Evolutionary conservation across 495 filamentous ascomycete genomes (phyloP), one percentile per base, ranked within the genome.

Genomic region (Aspergillus affinis): DNA sequence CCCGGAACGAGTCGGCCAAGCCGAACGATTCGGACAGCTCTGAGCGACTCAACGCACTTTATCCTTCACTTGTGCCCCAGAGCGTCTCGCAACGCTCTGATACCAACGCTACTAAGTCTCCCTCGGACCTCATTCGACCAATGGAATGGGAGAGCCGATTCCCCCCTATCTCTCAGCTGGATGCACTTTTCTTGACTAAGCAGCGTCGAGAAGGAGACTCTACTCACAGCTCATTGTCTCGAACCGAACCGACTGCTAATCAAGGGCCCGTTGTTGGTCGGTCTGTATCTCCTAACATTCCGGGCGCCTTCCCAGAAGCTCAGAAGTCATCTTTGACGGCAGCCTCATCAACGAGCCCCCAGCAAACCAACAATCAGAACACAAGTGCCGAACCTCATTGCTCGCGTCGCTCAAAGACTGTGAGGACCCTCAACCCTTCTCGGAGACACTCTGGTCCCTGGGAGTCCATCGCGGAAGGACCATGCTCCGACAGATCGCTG

Each of bases 141-240:
- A 7, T 60, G n/a, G 69, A 72, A 29, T 69, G 72, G 58, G 69
- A 62, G 21, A n/a, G 57, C 20, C 72, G 69, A 2, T 80, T 79
- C 57, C 78, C 78, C 20, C 78, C 78, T 20, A 72, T 80, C 15
- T 80, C 76, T 20, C 78, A 80, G 44, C 51, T 74, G 6, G 76
- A 79, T 54, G 78, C 78, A 3, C 76, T 75, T 44, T 63, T 75
- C 30, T 48, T 75, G 17, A 70, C 76, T 21, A 65, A 61, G 3
- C 70, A 69, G 36, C 64, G 58, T 20, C 41, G 32, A 9, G 19
- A 50, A 44, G 21, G 45, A 45, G 36, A n/a, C 17, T 26, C 46
- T 6, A n/a, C 20, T 48, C 10, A 48, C 13, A 32, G 20, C 12
- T 20, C 54, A 6, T 27, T 12, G n/a, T 8, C 30, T 17, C 23